Base-by-base conservation (phyloP, 1,284 basidiomycete species). In the Marasmius oreades region DNA sequence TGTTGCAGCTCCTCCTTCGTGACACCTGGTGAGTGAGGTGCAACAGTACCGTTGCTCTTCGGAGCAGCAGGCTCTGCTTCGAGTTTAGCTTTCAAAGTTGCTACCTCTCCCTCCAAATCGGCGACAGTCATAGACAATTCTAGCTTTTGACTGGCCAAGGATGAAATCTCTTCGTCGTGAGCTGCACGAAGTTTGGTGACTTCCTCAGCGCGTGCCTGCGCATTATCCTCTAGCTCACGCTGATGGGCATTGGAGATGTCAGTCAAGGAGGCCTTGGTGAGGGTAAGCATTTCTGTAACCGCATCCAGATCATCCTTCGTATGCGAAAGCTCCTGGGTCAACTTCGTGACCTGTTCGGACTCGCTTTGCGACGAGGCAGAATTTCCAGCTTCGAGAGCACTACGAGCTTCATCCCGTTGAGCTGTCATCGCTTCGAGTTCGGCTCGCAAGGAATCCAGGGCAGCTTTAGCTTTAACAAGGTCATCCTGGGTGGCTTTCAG, bases 401-500 rank as follows among this genome's bases (percentile, higher is more conserved):
- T 74, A 44, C 78, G 80, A 22, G 82, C 80, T 48, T 82, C 81
- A 59, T 88, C 86, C 6, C 86, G 76, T 65, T 92, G 88, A 33
- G 75, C 68, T 52, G 78, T 82, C 34, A 89, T 69, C 10, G 61
- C 73, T 55, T 80, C 79, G 12, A 83, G 69, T 62, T 90, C 86
- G 2, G 75, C 67, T 18, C 76, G 76, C 45, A 81, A 73, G 5
- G 77, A 61, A 20, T 83, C 78, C 12, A 83, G 66, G 16, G 77
- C 71, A 1, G 77, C 67, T 70, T 92, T 93, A 7, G 88, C 78
- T 72, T 91, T 92, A 1, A 77, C 67, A 37, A 93, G 82, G 65
- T 92, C 91, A 59, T 92, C 90, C 64, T 86, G 82, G 0, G 91
- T 90, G 8, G 89, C 91, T 66, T 86, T 90, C 50, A 92, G 79